phyloP scores from a whole-genome alignment of 768 basidiomycete genomes.

The Boletus reticulatus region DNA sequence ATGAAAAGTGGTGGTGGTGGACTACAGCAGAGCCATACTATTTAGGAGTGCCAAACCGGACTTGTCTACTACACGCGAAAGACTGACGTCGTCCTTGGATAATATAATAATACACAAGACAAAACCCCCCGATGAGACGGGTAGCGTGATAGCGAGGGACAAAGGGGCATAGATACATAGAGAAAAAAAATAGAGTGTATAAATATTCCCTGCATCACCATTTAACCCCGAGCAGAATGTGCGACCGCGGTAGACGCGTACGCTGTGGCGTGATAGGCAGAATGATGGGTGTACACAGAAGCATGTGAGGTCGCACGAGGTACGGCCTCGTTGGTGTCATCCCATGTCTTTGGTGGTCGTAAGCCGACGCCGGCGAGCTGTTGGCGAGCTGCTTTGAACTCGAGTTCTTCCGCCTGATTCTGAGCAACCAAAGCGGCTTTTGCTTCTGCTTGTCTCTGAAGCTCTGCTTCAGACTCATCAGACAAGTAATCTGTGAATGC shows the following conservation, averaged over 20 bases:
- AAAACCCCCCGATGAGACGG: constrained; percentile 11
- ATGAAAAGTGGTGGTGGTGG: constrained; percentile 38
- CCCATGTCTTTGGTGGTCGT: constrained; percentile 77
- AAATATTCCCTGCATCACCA: constrained; percentile 19
- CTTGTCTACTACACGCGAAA: not conserved
- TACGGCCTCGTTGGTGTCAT: constrained; percentile 44
- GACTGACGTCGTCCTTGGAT: not conserved
- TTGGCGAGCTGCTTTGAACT: constrained; percentile 78
- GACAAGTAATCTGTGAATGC: constrained; percentile 89
- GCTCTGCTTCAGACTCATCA: constrained; percentile 89
- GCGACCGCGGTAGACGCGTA: constrained; percentile 26
- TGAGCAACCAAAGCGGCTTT: constrained; percentile 77
- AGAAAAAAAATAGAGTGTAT: constrained; percentile 12
- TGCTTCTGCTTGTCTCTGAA: constrained; percentile 83
- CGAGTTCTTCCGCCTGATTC: constrained; percentile 74
- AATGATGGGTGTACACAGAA: constrained; percentile 24
- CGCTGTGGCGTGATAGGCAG: constrained; percentile 27
- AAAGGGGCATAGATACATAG: constrained; percentile 25
- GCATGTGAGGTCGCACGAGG: constrained; percentile 25
- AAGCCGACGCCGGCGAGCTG: constrained; percentile 73
- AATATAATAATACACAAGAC: constrained; percentile 24
- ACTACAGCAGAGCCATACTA: constrained; percentile 21
- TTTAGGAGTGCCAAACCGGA: constrained; percentile 14
- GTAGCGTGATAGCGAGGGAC: constrained; percentile 15
- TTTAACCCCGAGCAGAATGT: constrained; percentile 30